phyloP scores from a whole-genome alignment of 805 yeast species.

The Candida glaebosa region DNA sequence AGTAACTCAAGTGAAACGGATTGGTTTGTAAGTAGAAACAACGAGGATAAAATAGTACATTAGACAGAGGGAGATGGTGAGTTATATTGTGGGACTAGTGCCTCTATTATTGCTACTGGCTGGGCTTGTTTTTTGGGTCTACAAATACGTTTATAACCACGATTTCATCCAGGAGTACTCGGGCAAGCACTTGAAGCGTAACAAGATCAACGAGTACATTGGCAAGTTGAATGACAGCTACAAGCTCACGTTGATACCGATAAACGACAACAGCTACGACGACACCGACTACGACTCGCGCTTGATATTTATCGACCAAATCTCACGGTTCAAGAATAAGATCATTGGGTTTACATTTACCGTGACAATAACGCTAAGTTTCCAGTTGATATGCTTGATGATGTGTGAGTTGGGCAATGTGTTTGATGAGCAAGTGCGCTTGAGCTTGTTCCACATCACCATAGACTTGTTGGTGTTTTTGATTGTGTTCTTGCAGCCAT shows the following conservation, averaged over 20 bases:
- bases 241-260: conserved; percentile 13
- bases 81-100: conserved; percentile 1
- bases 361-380: conserved; percentile 25
- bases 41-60: background rate
- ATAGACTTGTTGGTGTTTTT: conserved; percentile 36
- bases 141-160: conserved; percentile 11
- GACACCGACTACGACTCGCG: conserved; percentile 2
- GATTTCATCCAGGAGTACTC: conserved; percentile 14
- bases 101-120: conserved; percentile 1
- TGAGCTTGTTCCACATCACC: conserved; percentile 36
- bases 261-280: conserved; percentile 11
- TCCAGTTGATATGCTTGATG: conserved; percentile 29
- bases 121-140: conserved; percentile 8
- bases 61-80: background rate
- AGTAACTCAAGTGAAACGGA: too few relatives aligned
- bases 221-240: conserved; percentile 14
- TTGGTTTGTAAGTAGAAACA: too few relatives aligned
- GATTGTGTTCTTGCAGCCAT: conserved; percentile 44
- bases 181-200: conserved; percentile 8
- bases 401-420: conserved; percentile 33
- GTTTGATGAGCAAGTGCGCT: conserved; percentile 19
- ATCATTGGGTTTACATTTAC: conserved; percentile 27
- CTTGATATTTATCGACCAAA: conserved; percentile 1
- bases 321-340: conserved; percentile 8
- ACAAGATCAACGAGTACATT: conserved; percentile 24